A percentile compares a stretch with the other conserved stretches of the same genome.
Conservation (phyloP, 257 asterid species). For the Ilex aquifolium region DNA sequence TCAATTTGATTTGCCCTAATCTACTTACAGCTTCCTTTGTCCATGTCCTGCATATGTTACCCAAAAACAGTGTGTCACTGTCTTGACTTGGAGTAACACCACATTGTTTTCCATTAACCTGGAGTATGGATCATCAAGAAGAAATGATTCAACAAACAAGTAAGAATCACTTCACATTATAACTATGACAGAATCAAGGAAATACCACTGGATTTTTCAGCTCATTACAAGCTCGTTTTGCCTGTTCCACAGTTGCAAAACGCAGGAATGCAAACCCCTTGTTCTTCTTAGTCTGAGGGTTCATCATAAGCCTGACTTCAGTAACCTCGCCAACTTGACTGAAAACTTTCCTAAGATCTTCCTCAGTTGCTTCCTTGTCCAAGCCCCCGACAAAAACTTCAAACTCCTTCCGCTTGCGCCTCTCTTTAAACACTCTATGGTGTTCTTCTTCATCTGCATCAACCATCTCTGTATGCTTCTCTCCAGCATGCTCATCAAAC, state of each 20-base stretch:
- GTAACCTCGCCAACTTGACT: slow-evolving; percentile 84
- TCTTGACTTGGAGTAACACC: slow-evolving; percentile 98
- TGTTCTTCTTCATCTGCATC: slow-evolving; percentile 87
- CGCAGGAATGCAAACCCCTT: slow-evolving; percentile 98
- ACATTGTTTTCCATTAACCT: slow-evolving; percentile 97
- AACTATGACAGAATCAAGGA: slow-evolving; percentile 27
- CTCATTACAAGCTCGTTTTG: slow-evolving; percentile 79
- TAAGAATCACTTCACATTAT: slow-evolving; percentile 22
- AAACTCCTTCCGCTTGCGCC: slow-evolving; percentile 93
- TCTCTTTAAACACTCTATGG: slow-evolving; percentile 70
- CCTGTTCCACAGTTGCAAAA: slow-evolving; percentile 92
- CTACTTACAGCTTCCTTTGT: slow-evolving; percentile 88
- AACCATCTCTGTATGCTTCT: slow-evolving; percentile 51
- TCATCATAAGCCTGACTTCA: slow-evolving; percentile 97
- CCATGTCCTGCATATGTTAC: slow-evolving; percentile 96
- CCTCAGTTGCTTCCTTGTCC: slow-evolving; percentile 97
- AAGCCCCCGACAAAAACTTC: slow-evolving; percentile 95
- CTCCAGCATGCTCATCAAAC: slow-evolving; percentile 41
- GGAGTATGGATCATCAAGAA: slow-evolving; percentile 48
- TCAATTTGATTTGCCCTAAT: slow-evolving; percentile 2
- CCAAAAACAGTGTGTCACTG: slow-evolving; percentile 92
- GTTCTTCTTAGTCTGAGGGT: slow-evolving; percentile 89
- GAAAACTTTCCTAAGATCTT: slow-evolving; percentile 82
- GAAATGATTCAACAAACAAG: slow-evolving; percentile 22
- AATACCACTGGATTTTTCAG: slow-evolving; percentile 89